phyloP scores from a whole-genome alignment of 2,329 filamentous ascomycete species.

The Neonectria hederae region DNA sequence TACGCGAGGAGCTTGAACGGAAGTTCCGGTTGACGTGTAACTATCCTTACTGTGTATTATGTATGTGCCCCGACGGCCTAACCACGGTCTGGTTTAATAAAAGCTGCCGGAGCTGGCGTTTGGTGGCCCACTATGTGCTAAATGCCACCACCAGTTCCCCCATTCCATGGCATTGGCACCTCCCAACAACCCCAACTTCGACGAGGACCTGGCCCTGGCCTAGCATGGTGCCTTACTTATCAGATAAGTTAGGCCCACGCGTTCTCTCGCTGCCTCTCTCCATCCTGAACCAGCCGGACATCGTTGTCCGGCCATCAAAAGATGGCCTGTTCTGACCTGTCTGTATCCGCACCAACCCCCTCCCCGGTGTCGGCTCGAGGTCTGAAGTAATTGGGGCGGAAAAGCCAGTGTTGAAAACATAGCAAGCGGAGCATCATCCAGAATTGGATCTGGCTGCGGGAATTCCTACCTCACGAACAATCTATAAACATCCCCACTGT shows the following conservation, averaged over 20 bases:
- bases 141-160: slow-evolving; percentile 5
- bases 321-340: slow-evolving; percentile 18
- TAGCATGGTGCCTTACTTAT: slow-evolving; percentile 22
- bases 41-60: background rate
- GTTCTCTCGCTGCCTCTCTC: slow-evolving; percentile 4
- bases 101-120: slow-evolving; percentile 9
- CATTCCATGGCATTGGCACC: background rate
- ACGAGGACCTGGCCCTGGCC: slow-evolving; percentile 25
- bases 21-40: background rate
- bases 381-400: slow-evolving; percentile 39
- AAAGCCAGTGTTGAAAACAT: slow-evolving; percentile 28
- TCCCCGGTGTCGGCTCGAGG: slow-evolving; percentile 41
- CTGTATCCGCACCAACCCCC: slow-evolving; percentile 35
- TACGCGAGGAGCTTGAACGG: slow-evolving; percentile 12
- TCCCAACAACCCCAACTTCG: slow-evolving; percentile 23
- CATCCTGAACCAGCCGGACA: slow-evolving; percentile 35
- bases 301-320: slow-evolving; percentile 34
- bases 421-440: slow-evolving; percentile 19
- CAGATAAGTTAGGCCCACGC: slow-evolving; percentile 27
- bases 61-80: slow-evolving; percentile 10
- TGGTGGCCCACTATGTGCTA: slow-evolving; percentile 17
- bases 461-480: slow-evolving; percentile 30
- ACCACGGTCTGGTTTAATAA: slow-evolving; percentile 13
- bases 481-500: slow-evolving; percentile 24
- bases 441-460: slow-evolving; percentile 29